Conservation (phyloP, 2,329 filamentous ascomycete genomes). For the Cladosporium sp. region DNA sequence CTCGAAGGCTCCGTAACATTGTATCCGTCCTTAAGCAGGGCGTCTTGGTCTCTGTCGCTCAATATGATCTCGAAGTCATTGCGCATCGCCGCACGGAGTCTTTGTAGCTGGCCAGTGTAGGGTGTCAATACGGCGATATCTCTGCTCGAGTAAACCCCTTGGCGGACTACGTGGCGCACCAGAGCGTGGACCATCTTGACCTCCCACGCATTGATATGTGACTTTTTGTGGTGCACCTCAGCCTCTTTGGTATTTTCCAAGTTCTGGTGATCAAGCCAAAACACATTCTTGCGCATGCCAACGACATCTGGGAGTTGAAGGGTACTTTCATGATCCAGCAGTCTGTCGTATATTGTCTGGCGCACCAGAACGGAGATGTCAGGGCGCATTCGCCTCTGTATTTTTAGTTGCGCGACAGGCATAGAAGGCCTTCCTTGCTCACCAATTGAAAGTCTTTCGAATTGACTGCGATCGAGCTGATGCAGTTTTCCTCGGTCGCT, state of each 20-base stretch:
- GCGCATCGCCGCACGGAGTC: slow-evolving; percentile 44
- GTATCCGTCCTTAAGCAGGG: slow-evolving; percentile 33
- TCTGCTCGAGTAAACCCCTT: slow-evolving; percentile 54
- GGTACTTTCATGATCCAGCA: slow-evolving; percentile 47
- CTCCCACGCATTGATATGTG: slow-evolving; percentile 56
- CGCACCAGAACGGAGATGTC: slow-evolving; percentile 56
- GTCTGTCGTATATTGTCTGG: slow-evolving; percentile 51
- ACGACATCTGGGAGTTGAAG: slow-evolving; percentile 43
- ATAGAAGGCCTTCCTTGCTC: slow-evolving; percentile 19
- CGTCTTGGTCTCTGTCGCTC: slow-evolving; percentile 57
- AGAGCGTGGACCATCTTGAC: slow-evolving; percentile 59
- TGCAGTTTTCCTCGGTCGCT: slow-evolving; percentile 44
- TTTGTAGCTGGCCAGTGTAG: slow-evolving; percentile 55
- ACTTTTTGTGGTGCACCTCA: slow-evolving; percentile 30
- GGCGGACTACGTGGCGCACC: slow-evolving; percentile 60
- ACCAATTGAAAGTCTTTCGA: slow-evolving; percentile 51
- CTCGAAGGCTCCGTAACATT: slow-evolving; percentile 17
- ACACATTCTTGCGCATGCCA: slow-evolving; percentile 51
- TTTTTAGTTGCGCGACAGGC: slow-evolving; percentile 45
- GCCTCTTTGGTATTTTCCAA: slow-evolving; percentile 38
- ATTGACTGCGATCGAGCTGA: slow-evolving; percentile 56
- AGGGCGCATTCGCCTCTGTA: slow-evolving; percentile 63
- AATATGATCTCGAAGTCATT: slow-evolving; percentile 57
- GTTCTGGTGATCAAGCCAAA: slow-evolving; percentile 58
- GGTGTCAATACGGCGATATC: slow-evolving; percentile 70